Conservation (phyloP, 2,329 filamentous ascomycete species). For the Neofusicoccum cordaticola region DNA sequence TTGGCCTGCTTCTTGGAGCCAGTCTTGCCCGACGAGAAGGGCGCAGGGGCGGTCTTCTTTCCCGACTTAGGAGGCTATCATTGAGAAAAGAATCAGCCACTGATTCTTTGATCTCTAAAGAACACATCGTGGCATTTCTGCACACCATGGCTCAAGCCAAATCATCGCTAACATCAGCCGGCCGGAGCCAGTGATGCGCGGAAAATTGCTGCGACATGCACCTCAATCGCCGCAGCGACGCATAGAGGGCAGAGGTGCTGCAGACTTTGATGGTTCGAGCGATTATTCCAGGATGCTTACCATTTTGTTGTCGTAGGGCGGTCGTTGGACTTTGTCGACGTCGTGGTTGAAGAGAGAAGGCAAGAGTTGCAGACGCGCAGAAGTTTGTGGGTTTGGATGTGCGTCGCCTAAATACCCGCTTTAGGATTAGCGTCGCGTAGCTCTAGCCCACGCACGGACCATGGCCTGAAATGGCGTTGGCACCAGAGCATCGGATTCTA, state of each 20-base stretch:
- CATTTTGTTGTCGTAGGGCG: slow-evolving; percentile 18
- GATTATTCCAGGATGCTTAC: slow-evolving; percentile 9
- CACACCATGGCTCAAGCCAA: slow-evolving; percentile 15
- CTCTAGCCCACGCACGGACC: not conserved
- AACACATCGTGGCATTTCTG: slow-evolving; percentile 10
- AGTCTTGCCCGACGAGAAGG: slow-evolving; percentile 93
- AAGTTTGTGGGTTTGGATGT: slow-evolving; percentile 10
- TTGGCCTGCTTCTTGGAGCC: slow-evolving; percentile 91
- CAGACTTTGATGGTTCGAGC: slow-evolving; percentile 4
- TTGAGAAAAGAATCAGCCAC: slow-evolving; percentile 99
- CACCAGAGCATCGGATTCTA: not conserved
- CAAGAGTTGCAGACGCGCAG: not conserved
- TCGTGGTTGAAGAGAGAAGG: slow-evolving; percentile 13
- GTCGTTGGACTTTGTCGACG: slow-evolving; percentile 16
- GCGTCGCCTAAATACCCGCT: not conserved
- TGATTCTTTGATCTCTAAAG: slow-evolving; percentile 25
- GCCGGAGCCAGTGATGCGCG: slow-evolving; percentile 5
- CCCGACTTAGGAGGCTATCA: slow-evolving; percentile 97
- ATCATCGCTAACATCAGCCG: slow-evolving; percentile 14
- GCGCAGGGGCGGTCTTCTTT: slow-evolving; percentile 97
- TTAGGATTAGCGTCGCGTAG: not conserved
- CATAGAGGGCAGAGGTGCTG: slow-evolving; percentile 3
- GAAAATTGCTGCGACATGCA: slow-evolving; percentile 16
- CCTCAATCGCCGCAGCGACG: not conserved
- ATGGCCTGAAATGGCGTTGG: not conserved